A percentile compares a stretch with the other conserved stretches of the same genome.
Evolutionary conservation across 305 asterid species (phyloP).

Genomic region (Nicotiana rustica): DNA sequence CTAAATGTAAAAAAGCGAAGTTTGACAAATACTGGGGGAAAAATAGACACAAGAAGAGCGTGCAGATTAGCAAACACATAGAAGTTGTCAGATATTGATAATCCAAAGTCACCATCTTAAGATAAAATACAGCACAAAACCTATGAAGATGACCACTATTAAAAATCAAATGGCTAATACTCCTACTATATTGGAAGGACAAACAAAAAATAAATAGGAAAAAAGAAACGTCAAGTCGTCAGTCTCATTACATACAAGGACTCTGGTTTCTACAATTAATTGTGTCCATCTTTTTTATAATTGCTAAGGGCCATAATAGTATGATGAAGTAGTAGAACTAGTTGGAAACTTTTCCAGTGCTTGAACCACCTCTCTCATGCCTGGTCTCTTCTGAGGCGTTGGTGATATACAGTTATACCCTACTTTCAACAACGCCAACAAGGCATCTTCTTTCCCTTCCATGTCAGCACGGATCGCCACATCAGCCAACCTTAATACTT

Average conservation of each 20-base stretch:
- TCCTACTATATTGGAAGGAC: neutral
- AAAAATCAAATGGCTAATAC: neutral
- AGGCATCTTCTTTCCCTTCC: slow-evolving; percentile 81
- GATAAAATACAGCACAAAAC: neutral
- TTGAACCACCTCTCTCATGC: slow-evolving; percentile 87
- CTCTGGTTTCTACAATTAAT: slow-evolving; percentile 29
- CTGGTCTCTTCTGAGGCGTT: slow-evolving; percentile 83
- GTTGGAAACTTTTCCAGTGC: slow-evolving; percentile 78
- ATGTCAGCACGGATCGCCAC: slow-evolving; percentile 78
- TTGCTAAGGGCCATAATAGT: slow-evolving; percentile 53
- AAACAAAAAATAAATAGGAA: slow-evolving; percentile 3
- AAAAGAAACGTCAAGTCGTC: neutral
- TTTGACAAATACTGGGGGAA: neutral
- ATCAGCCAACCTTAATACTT: slow-evolving; percentile 74
- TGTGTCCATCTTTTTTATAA: slow-evolving; percentile 35
- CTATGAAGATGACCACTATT: neutral
- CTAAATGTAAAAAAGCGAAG: neutral
- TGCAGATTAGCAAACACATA: neutral
- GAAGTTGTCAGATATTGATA: neutral
- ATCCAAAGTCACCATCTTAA: neutral
- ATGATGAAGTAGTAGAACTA: slow-evolving; percentile 47
- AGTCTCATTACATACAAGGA: slow-evolving; percentile 31
- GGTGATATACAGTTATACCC: slow-evolving; percentile 78
- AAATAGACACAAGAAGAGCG: neutral
- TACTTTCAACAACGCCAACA: slow-evolving; percentile 66